Percentiles rank a stretch among this genome's conserved stretches.
Conservation (phyloP, 2,329 filamentous ascomycete species). For the Beauveria australis region DNA sequence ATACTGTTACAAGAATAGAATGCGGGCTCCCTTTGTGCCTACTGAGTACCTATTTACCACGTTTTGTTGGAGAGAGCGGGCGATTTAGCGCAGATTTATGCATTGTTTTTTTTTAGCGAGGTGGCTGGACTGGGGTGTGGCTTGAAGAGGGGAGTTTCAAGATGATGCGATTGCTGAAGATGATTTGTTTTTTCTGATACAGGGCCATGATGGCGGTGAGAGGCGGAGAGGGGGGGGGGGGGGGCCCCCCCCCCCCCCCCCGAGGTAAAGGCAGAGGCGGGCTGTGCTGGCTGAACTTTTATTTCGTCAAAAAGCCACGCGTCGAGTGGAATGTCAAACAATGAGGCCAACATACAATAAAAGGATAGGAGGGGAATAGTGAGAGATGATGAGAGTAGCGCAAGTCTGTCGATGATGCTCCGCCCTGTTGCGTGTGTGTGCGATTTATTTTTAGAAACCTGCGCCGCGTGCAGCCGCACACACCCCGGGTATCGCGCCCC, state of each 20-base stretch:
- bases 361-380: neutral
- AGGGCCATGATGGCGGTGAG: neutral
- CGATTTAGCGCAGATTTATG: neutral
- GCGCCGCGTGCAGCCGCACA: neutral
- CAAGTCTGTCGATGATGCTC: neutral
- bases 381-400: neutral
- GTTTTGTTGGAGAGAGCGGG: neutral
- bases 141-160: neutral
- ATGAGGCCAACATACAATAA: no score
- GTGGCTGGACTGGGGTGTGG: neutral
- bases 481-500: constrained; percentile 1
- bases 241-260: no score
- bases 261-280: no score
- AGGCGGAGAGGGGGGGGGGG: neutral
- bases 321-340: neutral
- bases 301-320: neutral
- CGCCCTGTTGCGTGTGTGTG: neutral
- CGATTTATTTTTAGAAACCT: constrained; percentile 1
- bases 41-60: neutral
- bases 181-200: neutral
- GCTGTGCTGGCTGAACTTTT: neutral
- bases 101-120: neutral
- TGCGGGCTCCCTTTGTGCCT: neutral
- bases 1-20: neutral
- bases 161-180: neutral